A percentile compares a stretch with the other conserved stretches of the same genome.
phyloP scores from a whole-genome alignment of 495 filamentous ascomycete species.

The Aspergillus haitiensis region DNA sequence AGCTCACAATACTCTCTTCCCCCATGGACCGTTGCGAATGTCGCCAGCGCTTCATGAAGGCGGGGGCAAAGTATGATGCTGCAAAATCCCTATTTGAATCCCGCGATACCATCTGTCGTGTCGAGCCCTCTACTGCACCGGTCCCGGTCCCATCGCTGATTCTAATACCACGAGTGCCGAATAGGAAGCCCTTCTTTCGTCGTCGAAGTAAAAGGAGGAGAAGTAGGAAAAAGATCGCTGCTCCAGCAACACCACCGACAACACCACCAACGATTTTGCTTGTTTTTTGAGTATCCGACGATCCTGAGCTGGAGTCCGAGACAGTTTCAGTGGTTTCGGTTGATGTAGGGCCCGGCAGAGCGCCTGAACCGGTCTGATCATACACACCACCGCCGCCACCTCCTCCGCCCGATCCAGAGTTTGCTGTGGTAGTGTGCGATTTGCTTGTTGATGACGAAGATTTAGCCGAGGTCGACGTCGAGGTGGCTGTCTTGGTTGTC shows the following conservation, averaged over 20 bases:
- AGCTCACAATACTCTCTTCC: constrained; percentile 43
- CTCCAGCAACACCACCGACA: constrained; percentile 62
- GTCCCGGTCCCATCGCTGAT: constrained; percentile 18
- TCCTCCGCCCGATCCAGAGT: neutral
- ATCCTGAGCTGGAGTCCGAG: neutral
- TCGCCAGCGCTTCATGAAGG: constrained; percentile 45
- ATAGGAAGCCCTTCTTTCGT: constrained; percentile 31
- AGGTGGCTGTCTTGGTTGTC: constrained; percentile 2
- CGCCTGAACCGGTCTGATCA: constrained; percentile 12
- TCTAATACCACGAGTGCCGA: constrained; percentile 28
- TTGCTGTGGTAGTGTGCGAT: neutral
- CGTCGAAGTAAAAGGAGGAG: constrained; percentile 53
- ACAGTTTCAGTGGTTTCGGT: constrained; percentile 5
- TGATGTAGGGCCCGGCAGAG: constrained; percentile 13
- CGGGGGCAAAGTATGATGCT: constrained; percentile 51
- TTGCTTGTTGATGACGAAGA: neutral
- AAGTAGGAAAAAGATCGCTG: constrained; percentile 55
- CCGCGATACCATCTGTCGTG: constrained; percentile 47
- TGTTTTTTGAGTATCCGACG: constrained; percentile 25
- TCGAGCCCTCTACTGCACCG: constrained; percentile 15
- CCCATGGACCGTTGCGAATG: constrained; percentile 42
- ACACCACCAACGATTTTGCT: constrained; percentile 61
- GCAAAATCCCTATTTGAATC: constrained; percentile 56
- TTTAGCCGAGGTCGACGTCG: constrained; percentile 14
- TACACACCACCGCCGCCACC: neutral